Base-by-base conservation (phyloP, 2,329 filamentous ascomycete genomes). In the Phialophora tarda region DNA sequence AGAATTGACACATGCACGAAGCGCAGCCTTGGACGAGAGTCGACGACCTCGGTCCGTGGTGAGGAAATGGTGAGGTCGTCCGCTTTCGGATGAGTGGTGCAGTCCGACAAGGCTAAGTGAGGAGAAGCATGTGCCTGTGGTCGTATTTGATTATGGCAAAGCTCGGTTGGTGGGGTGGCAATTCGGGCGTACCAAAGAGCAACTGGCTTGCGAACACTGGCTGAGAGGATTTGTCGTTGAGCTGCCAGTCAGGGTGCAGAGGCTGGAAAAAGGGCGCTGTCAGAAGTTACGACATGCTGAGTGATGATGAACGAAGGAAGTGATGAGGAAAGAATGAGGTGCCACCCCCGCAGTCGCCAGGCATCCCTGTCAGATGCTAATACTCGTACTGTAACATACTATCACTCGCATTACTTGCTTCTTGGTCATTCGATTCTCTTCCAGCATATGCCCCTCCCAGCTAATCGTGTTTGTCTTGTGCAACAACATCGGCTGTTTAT, bases 1-100 rank as follows among this genome's bases (percentile, higher is more conserved):
- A n/a, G 23, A 54, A 54, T 47, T 24, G 54, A 65, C 54, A 60
- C 62, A 68, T 68, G 62, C 58, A 67, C 59, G 30, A 30, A 21
- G 47, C 54, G 60, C 21, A 57, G 50, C 59, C 44, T 63, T 28
- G 47, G 34, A 48, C 32, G 26, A 50, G 24, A 38, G 48, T 60
- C 47, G 47, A n/a, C 28, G 56, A 66, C 56, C 64, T 67, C 60
- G 61, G 60, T 50, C 32, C 48, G 48, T 28, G 14, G 44, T 17
- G 23, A 12, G 28, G 53, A 30, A 14, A 41, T 41, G 14, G 50
- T 28, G 53, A 62, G 17, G 51, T 56, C 12, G 51, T 56, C 38
- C 48, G 30, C 32, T 4, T 5, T 58, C 56, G 61, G 56, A 21
- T 53, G 24, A 56, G 26, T 24, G 26, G 38, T 38, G 48, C 30